A percentile compares a stretch with the other conserved stretches of the same genome.
These are phyloP conservation scores for Tetrahymena malaccensis DNA, from an alignment of 73 alveolate species.

Conservation along the genomic window DNA sequence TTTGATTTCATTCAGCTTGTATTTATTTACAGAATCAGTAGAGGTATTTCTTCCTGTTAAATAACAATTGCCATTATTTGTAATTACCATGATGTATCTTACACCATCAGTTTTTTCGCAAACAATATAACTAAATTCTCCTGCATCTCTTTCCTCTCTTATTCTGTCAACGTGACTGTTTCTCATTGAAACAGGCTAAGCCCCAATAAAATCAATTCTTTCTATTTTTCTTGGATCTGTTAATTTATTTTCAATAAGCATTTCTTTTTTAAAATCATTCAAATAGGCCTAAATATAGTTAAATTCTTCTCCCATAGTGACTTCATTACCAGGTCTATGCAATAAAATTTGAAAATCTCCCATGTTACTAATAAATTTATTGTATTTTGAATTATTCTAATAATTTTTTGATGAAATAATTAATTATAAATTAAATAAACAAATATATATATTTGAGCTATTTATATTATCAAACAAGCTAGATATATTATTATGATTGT, in stretches of 20 bases:
- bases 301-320: background rate
- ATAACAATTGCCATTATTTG: conserved; percentile 4
- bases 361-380: background rate
- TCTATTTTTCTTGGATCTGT: background rate
- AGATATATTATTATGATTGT: too few relatives aligned
- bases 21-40: background rate
- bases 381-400: background rate
- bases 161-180: background rate
- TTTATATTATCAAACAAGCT: too few relatives aligned
- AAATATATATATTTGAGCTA: too few relatives aligned
- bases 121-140: background rate
- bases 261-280: background rate
- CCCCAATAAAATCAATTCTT: conserved; percentile 26
- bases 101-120: conserved; percentile 40
- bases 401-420: too few relatives aligned
- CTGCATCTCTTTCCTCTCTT: background rate
- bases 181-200: conserved; percentile 21
- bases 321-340: background rate
- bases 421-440: too few relatives aligned
- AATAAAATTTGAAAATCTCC: background rate
- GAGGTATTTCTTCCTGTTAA: conserved; percentile 13
- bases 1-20: background rate
- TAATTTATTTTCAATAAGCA: background rate
- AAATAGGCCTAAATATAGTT: background rate
- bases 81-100: conserved; percentile 1